These are phyloP conservation scores for Nannizzia gypsea DNA, from an alignment of 2,329 filamentous ascomycete species.

Conservation along the genomic window DNA sequence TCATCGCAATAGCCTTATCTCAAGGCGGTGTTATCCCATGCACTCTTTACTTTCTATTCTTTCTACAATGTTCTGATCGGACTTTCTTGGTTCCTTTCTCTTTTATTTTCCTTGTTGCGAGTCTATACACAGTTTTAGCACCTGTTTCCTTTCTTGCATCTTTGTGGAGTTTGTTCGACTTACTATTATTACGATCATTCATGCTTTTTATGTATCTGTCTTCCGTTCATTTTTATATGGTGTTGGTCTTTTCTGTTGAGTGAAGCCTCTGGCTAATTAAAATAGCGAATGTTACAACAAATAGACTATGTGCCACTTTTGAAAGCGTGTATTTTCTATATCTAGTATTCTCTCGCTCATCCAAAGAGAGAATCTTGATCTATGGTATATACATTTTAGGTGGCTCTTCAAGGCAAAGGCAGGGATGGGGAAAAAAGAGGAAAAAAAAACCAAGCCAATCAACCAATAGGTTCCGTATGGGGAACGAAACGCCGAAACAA, in stretches of 20 bases:
- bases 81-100: background rate
- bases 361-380: background rate
- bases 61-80: background rate
- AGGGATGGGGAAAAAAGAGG: background rate
- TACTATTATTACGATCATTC: background rate
- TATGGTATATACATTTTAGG: background rate
- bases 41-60: background rate
- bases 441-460: background rate
- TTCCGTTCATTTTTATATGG: background rate
- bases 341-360: background rate
- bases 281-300: background rate
- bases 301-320: background rate
- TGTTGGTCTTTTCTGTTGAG: background rate
- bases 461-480: background rate
- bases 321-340: conserved; percentile 1
- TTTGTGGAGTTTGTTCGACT: background rate
- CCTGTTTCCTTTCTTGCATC: background rate
- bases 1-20: background rate
- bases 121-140: background rate
- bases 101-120: background rate
- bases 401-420: background rate
- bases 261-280: background rate
- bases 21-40: too few species aligned
- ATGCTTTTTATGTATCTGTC: background rate
- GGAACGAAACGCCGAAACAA: background rate